These are phyloP conservation scores for Ophiostoma pallidulum DNA, from an alignment of 2,329 filamentous ascomycete species.

Conservation along the genomic window DNA sequence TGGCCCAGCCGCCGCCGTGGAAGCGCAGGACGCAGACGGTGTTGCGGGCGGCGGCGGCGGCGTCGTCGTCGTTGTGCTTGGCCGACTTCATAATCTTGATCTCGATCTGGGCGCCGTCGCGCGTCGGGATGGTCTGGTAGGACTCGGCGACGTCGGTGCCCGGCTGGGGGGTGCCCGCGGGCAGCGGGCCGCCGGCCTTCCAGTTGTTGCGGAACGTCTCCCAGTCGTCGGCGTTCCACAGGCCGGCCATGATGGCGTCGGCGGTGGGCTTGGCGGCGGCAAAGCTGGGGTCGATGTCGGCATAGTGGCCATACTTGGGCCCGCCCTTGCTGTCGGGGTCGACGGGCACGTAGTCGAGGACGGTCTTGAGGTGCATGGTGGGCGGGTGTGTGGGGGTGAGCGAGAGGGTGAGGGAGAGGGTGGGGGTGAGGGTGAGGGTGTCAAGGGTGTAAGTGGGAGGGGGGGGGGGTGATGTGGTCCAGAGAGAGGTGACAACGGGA, in stretches of 20 bases:
- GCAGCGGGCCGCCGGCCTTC: slow-evolving; percentile 20
- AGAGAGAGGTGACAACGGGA: background rate
- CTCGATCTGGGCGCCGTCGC: slow-evolving; percentile 27
- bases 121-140: slow-evolving; percentile 21
- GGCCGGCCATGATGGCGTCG: slow-evolving; percentile 18
- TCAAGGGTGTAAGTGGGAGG: background rate
- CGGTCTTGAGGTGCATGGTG: slow-evolving; percentile 18
- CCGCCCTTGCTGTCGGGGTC: slow-evolving; percentile 25
- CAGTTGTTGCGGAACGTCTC: slow-evolving; percentile 22
- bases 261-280: slow-evolving; percentile 20
- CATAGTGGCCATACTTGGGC: slow-evolving; percentile 27
- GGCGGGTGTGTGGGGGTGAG: too few species aligned
- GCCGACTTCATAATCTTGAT: slow-evolving; percentile 22
- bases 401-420: too few species aligned
- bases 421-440: background rate
- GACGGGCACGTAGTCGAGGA: slow-evolving; percentile 21
- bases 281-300: slow-evolving; percentile 25
- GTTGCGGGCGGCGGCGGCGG: background rate
- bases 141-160: slow-evolving; percentile 26
- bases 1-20: slow-evolving; percentile 29
- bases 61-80: slow-evolving; percentile 20
- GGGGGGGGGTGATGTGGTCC: background rate
- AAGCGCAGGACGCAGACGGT: slow-evolving; percentile 22
- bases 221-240: slow-evolving; percentile 24
- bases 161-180: slow-evolving; percentile 23